Base-by-base conservation (phyloP, 345 rosid genomes). In the Syzygium aqueum region DNA sequence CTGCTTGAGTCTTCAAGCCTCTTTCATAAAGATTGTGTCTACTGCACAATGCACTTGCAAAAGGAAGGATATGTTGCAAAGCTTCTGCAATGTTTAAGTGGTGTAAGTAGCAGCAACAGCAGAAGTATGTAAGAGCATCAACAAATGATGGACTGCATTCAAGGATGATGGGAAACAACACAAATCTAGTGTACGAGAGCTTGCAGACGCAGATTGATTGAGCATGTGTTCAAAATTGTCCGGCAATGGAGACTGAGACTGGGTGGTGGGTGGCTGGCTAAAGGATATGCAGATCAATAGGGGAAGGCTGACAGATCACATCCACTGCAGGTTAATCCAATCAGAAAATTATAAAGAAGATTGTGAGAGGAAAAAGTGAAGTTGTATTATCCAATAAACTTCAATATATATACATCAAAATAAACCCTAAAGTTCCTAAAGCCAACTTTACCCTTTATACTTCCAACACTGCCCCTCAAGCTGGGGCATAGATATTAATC, bases 1-100 rank as follows among this genome's bases (percentile, higher is more conserved):
- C 88, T 11, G 91, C 85, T 52, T 85, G 91, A 46, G 92, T 92
- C 88, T 89, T 91, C 28, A 96, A 49, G 88, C 94, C 43, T 88
- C 93, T 93, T 85, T 87, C 86, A 54, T 23, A 86, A 19, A 43
- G 57, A 78, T 40, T 73, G 80, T 73, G 43, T 73, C 94, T 89
- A 82, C 88, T 80, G 90, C 92, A 89, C 87, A 87, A 84, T 67
- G 94, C 87, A 90, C 88, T 91, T 51, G 93, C 51, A 30, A 89
- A 85, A 50, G 92, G 91, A 88, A 87, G 80, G 30, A 90, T 84
- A 89, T 83, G 89, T 33, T 73, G 52, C 7, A 88, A 87, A 59
- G 89, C 49, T 33, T 73, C 80, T 73, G 80, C 80, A 19, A 73
- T 73, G 80, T 3, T 12, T 8, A 73, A 33, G 49, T 33, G 49